phyloP scores from a whole-genome alignment of 129 eudicot species.

The Escallonia herrerae region DNA sequence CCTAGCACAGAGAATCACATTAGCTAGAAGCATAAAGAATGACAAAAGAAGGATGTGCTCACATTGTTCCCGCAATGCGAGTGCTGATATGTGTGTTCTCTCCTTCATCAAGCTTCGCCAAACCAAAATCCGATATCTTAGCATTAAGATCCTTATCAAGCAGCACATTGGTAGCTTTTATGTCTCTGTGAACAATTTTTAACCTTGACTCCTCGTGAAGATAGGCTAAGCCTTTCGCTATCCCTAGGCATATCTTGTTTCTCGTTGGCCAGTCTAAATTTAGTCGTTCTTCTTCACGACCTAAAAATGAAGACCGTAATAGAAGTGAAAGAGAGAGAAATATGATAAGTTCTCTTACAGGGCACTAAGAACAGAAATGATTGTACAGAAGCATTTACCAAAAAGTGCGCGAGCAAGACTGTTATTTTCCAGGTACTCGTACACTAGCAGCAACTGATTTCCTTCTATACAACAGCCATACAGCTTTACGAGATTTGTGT shows the following conservation, averaged over 20 bases:
- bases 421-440: conserved; percentile 41
- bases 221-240: conserved; percentile 43
- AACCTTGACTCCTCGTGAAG: conserved; percentile 43
- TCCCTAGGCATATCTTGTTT: conserved; percentile 31
- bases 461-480: conserved; percentile 44
- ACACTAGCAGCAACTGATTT: conserved; percentile 28
- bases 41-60: conserved; percentile 7
- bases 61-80: conserved; percentile 42
- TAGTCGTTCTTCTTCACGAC: conserved; percentile 21
- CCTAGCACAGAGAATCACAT: not conserved
- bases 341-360: not conserved
- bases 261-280: conserved; percentile 36
- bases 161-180: conserved; percentile 26
- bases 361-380: not conserved
- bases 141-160: conserved; percentile 33
- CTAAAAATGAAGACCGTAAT: conserved; percentile 3
- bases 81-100: conserved; percentile 44
- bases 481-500: conserved; percentile 39
- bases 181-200: conserved; percentile 36
- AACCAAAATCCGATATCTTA: conserved; percentile 39
- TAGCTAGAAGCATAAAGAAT: not conserved
- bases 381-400: conserved; percentile 14
- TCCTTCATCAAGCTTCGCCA: conserved; percentile 40
- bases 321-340: not conserved
- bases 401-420: conserved; percentile 38